Evolutionary conservation across 371 early-diverging fungal genomes (phyloP), one percentile per base, ranked within the genome.

Genomic region (Mucor ambiguus): DNA sequence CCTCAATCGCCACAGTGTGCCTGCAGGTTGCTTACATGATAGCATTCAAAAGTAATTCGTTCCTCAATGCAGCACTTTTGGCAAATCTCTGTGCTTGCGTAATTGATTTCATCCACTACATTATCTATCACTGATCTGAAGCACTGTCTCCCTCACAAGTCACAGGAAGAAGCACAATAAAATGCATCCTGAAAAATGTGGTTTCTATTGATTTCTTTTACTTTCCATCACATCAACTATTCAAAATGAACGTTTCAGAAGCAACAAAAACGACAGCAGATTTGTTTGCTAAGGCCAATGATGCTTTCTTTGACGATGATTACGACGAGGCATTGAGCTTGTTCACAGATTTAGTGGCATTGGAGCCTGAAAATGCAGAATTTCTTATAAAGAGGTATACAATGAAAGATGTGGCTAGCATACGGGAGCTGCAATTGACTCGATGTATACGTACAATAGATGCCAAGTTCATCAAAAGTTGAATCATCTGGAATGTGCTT

Each of bases 291-390:
- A 79, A 84, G 59, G 96, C 95, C 38, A 96, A 94, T 80, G 90
- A 89, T 69, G 93, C 94, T 48, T 95, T 94, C 72, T 76, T 89
- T 63, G 86, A 90, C 58, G 92, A 94, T 56, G 87, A 94, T 63
- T 93, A 86, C 72, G 86, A 87, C 35, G 91, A 87, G 63, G 95
- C 96, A 4, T 78, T 95, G 57, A 72, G 81, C 38, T 74, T 82
- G 22, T 96, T 93, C 63, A 83, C 90, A 46, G 71, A 92, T 68
- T 93, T 93, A n/a, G 90, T 96, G 58, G 84, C 84, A 14, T 68
- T 85, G 20, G 97, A 95, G 61, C 81, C 93, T 16, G 68, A 76
- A 26, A 97, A 83, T 54, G 75, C 85, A 37, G 90, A 90, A 58
- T 85, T 85, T 74, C 77, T 85, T 32, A 67, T 89, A 68, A 81